A percentile compares a stretch with the other conserved stretches of the same genome.
Conservation (phyloP, 441 rosid genomes). For the Aquilaria agallochum region DNA sequence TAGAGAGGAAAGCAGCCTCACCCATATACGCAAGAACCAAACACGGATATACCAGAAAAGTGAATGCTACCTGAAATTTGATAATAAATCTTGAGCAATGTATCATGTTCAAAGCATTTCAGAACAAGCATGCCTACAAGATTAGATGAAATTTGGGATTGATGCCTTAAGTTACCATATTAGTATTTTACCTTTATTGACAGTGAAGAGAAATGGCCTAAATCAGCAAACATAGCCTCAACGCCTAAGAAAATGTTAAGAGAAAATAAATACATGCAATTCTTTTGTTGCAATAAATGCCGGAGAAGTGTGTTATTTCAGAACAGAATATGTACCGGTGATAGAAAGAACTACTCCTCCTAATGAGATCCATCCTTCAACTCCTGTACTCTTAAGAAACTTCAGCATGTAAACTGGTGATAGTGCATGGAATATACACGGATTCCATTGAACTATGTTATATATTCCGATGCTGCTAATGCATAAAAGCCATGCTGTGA, state of each 20-base stretch:
- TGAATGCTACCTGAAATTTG: constrained; percentile 49
- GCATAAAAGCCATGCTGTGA: constrained; percentile 66
- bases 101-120: constrained; percentile 8
- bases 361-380: constrained; percentile 65
- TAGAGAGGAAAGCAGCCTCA: constrained; percentile 70
- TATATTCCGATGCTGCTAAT: constrained; percentile 63
- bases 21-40: constrained; percentile 76
- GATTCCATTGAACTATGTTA: constrained; percentile 61
- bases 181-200: constrained; percentile 52
- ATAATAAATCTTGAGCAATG: neutral
- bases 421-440: constrained; percentile 41
- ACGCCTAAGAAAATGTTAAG: constrained; percentile 38
- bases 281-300: constrained; percentile 7
- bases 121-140: constrained; percentile 4
- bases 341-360: constrained; percentile 78
- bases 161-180: neutral
- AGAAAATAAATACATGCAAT: constrained; percentile 15
- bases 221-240: constrained; percentile 76
- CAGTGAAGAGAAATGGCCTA: constrained; percentile 70
- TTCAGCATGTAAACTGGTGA: constrained; percentile 65
- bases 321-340: constrained; percentile 39
- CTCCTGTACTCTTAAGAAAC: constrained; percentile 50
- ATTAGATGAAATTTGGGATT: neutral
- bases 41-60: constrained; percentile 59
- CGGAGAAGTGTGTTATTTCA: neutral